A percentile compares a stretch with the other conserved stretches of the same genome.
Conservation (phyloP, 169 alveolate species). For the Condylostoma magnum region DNA sequence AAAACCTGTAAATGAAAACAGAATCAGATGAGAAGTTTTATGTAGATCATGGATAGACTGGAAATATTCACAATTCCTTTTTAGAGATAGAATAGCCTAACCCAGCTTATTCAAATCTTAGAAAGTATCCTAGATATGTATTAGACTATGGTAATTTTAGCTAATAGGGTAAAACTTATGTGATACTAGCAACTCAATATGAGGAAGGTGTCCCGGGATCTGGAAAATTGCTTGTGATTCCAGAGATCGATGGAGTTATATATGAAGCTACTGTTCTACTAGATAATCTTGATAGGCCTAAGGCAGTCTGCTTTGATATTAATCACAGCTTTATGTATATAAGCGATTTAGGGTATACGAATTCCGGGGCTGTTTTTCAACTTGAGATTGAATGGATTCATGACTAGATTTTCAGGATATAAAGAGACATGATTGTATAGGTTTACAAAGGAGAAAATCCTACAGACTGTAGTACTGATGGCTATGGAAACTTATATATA, state of each 20-base stretch:
- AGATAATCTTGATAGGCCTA: slow-evolving; percentile 8
- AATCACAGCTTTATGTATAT: slow-evolving; percentile 25
- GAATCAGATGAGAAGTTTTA: too few relatives aligned
- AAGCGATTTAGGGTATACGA: not conserved
- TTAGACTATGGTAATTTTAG: too few relatives aligned
- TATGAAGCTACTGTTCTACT: not conserved
- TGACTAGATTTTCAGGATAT: not conserved
- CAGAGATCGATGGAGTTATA: not conserved
- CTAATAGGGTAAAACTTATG: not conserved
- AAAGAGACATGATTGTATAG: not conserved
- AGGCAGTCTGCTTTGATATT: slow-evolving; percentile 24
- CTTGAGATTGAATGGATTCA: not conserved
- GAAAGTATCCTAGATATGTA: too few relatives aligned
- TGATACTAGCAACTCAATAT: slow-evolving; percentile 5
- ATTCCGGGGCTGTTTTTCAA: slow-evolving; percentile 11
- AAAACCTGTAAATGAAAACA: too few relatives aligned
- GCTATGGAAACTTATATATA: slow-evolving; percentile 14
- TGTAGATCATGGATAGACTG: too few relatives aligned
- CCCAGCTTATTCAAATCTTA: too few relatives aligned
- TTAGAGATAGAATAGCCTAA: too few relatives aligned
- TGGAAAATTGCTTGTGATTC: slow-evolving; percentile 18
- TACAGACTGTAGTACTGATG: slow-evolving; percentile 22
- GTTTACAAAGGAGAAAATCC: slow-evolving; percentile 10
- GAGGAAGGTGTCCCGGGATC: not conserved
- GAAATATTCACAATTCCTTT: too few relatives aligned